phyloP scores from a whole-genome alignment of 2,329 filamentous ascomycete genomes.

The Cordyceps sp. region DNA sequence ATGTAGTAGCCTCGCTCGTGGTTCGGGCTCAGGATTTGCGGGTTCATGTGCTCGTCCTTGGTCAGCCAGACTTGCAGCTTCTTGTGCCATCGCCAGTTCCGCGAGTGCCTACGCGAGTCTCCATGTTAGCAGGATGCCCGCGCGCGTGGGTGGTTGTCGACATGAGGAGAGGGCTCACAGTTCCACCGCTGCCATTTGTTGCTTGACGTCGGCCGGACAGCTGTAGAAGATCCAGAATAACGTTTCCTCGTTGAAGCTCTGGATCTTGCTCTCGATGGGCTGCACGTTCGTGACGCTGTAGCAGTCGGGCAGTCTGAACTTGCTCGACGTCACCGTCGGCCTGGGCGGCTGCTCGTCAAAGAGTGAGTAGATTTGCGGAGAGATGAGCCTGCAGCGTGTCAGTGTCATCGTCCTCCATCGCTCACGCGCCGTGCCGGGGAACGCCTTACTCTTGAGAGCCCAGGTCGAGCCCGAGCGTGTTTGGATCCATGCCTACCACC shows the following conservation, averaged over 20 bases:
- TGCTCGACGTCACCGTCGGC: conserved; percentile 31
- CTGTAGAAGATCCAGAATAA: conserved; percentile 56
- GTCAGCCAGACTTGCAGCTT: conserved; percentile 50
- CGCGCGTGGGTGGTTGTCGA: too few species aligned
- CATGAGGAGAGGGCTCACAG: conserved; percentile 26
- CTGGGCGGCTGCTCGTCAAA: conserved; percentile 43
- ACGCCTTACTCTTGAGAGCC: conserved; percentile 36
- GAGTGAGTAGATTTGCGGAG: conserved; percentile 42
- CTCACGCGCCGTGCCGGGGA: not conserved
- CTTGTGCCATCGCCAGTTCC: conserved; percentile 56
- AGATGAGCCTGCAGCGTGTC: conserved; percentile 27
- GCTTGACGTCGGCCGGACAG: conserved; percentile 44
- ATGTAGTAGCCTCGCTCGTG: conserved; percentile 51
- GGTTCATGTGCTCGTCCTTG: conserved; percentile 49
- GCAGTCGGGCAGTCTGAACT: conserved; percentile 45
- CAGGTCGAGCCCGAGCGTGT: conserved; percentile 39
- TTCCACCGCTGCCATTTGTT: conserved; percentile 45
- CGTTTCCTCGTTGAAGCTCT: conserved; percentile 52
- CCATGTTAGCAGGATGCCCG: not conserved
- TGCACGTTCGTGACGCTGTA: conserved; percentile 52
- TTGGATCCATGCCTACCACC: conserved; percentile 42
- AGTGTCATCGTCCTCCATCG: conserved; percentile 3
- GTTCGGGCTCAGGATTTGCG: conserved; percentile 37
- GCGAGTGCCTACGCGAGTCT: conserved; percentile 29
- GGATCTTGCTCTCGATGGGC: conserved; percentile 46